phyloP scores from a whole-genome alignment of 139 green algal species.

The Micractinium sp. region DNA sequence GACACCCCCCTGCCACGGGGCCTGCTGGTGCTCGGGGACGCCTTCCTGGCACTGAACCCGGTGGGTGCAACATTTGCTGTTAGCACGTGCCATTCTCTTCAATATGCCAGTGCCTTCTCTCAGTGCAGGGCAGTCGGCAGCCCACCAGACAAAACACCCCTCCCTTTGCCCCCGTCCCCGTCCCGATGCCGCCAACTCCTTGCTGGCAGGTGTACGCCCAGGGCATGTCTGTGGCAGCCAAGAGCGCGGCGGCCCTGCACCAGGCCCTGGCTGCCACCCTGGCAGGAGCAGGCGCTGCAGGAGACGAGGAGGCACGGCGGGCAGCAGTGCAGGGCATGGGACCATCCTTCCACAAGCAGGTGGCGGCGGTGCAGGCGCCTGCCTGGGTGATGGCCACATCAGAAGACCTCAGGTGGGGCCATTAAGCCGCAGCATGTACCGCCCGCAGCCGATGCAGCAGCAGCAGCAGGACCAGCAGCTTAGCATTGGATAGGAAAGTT shows the following conservation, averaged over 20 bases:
- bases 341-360: not conserved
- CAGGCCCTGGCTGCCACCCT: not conserved
- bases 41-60: not conserved
- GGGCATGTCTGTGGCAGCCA: conserved; percentile 9
- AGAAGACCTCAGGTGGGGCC: conserved; percentile 1
- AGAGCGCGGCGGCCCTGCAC: not conserved
- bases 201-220: not conserved
- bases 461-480: no score
- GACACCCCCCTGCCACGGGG: not conserved
- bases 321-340: not conserved
- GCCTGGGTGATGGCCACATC: not conserved
- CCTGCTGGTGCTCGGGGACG: not conserved
- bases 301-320: not conserved
- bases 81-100: no score
- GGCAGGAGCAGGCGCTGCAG: not conserved
- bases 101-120: no score
- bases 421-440: not conserved
- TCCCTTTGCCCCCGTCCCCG: not conserved
- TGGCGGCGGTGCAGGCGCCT: not conserved
- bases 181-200: not conserved
- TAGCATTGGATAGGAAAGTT: no score
- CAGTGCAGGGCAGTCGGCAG: no score
- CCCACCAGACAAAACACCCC: no score
- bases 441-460: no score
- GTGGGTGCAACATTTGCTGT: no score